phyloP scores from a whole-genome alignment of 805 yeast species.

The Maudiozyma barnettii region DNA sequence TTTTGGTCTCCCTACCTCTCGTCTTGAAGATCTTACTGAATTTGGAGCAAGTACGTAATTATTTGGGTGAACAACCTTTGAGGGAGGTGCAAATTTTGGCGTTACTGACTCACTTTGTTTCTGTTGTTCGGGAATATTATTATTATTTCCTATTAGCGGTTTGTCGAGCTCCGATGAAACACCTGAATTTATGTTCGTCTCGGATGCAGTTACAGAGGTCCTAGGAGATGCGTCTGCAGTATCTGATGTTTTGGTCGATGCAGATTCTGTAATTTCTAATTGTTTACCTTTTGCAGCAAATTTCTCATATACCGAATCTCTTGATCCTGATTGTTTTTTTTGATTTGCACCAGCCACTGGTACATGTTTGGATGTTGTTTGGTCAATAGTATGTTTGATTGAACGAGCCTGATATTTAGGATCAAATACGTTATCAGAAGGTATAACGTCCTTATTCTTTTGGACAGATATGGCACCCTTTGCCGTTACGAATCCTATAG shows the following conservation, averaged over 20 bases:
- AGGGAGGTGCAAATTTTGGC: slow-evolving; percentile 21
- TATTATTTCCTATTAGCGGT: neutral
- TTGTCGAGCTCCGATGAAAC: neutral
- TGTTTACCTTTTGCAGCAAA: slow-evolving; percentile 29
- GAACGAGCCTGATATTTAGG: slow-evolving; percentile 51
- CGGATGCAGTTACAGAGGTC: neutral
- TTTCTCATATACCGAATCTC: slow-evolving; percentile 20
- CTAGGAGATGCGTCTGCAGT: neutral
- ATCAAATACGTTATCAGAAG: slow-evolving; percentile 38
- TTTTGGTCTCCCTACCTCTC: slow-evolving; percentile 28
- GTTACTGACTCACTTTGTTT: neutral
- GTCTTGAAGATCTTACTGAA: slow-evolving; percentile 8
- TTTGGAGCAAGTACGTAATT: slow-evolving; percentile 5
- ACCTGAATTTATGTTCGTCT: neutral
- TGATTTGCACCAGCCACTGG: slow-evolving; percentile 20
- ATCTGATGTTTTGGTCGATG: neutral
- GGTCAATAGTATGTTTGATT: slow-evolving; percentile 54
- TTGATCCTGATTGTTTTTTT: slow-evolving; percentile 14
- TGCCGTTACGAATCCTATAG: slow-evolving; percentile 48
- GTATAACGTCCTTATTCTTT: slow-evolving; percentile 31
- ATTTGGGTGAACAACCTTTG: slow-evolving; percentile 21
- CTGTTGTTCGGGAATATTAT: neutral
- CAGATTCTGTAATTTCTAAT: neutral
- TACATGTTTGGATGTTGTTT: slow-evolving; percentile 55
- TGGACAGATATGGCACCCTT: slow-evolving; percentile 51